Conservation (phyloP, 257 asterid genomes). For the Solanum stenotomum region DNA sequence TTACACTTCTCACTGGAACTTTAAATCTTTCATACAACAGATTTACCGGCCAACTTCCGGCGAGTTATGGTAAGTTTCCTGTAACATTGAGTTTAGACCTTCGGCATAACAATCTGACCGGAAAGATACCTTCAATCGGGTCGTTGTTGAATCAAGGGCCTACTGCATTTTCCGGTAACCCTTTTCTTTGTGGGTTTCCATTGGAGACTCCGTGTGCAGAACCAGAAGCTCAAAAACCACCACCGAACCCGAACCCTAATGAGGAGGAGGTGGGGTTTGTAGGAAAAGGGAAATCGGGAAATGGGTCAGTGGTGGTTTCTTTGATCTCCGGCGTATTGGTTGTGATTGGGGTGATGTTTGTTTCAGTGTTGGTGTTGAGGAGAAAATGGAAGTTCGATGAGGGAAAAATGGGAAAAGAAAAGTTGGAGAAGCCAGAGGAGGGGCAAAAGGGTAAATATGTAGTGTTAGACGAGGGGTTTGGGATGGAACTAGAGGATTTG, state of each 20-base stretch:
- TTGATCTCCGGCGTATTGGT: slow-evolving; percentile 51
- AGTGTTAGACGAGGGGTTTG: slow-evolving; percentile 65
- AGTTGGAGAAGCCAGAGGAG: slow-evolving; percentile 34
- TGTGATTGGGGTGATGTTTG: slow-evolving; percentile 43
- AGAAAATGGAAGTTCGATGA: slow-evolving; percentile 41
- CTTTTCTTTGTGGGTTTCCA: slow-evolving; percentile 86
- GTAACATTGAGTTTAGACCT: slow-evolving; percentile 77
- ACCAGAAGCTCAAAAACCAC: slow-evolving; percentile 59
- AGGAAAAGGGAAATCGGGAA: slow-evolving; percentile 21
- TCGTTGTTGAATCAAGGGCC: slow-evolving; percentile 91
- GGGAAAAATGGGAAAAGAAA: slow-evolving; percentile 33
- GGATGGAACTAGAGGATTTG: slow-evolving; percentile 83
- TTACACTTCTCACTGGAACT: slow-evolving; percentile 60
- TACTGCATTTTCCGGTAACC: slow-evolving; percentile 86
- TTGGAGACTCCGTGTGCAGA: slow-evolving; percentile 38
- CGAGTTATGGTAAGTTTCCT: slow-evolving; percentile 63
- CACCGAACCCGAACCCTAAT: slow-evolving; percentile 35
- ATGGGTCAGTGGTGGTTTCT: slow-evolving; percentile 35
- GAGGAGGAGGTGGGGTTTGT: slow-evolving; percentile 23
- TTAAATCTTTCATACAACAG: slow-evolving; percentile 66
- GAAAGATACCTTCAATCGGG: slow-evolving; percentile 80
- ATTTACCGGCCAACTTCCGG: slow-evolving; percentile 75
- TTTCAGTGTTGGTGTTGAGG: slow-evolving; percentile 47
- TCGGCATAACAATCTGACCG: slow-evolving; percentile 58
- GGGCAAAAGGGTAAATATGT: slow-evolving; percentile 76